A percentile compares a stretch with the other conserved stretches of the same genome.
These are phyloP conservation scores for Ceratocystis ficicola DNA, from an alignment of 2,329 filamentous ascomycete genomes.

Conservation along the genomic window DNA sequence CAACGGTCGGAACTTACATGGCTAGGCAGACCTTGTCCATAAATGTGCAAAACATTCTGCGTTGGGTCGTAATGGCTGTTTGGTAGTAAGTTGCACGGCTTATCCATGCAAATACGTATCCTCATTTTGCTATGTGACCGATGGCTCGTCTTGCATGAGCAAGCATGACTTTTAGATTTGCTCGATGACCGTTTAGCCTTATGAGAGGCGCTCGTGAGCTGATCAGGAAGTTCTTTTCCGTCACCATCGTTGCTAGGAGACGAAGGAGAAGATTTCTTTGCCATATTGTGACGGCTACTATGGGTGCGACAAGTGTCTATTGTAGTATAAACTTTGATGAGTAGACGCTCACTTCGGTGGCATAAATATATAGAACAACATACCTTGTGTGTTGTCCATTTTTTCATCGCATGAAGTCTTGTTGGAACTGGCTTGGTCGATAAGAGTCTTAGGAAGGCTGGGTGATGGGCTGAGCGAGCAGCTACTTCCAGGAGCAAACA, in stretches of 20 bases:
- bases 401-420: neutral
- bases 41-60: neutral
- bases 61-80: neutral
- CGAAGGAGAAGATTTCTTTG: neutral
- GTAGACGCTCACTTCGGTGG: neutral
- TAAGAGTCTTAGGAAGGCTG: conserved; percentile 10
- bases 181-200: neutral
- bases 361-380: neutral
- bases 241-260: neutral
- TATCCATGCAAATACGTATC: neutral
- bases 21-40: neutral
- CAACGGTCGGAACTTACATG: neutral
- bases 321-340: neutral
- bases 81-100: neutral
- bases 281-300: neutral
- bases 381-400: neutral
- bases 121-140: neutral
- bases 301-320: neutral
- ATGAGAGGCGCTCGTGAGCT: neutral
- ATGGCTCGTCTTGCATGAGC: neutral
- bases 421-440: conserved; percentile 15
- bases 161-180: neutral
- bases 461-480: neutral
- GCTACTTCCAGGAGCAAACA: conserved; percentile 5
- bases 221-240: neutral